Percentiles rank a stretch among this genome's conserved stretches.
Conservation (phyloP, 2,329 filamentous ascomycete genomes). For the Fusarium buharicum region DNA sequence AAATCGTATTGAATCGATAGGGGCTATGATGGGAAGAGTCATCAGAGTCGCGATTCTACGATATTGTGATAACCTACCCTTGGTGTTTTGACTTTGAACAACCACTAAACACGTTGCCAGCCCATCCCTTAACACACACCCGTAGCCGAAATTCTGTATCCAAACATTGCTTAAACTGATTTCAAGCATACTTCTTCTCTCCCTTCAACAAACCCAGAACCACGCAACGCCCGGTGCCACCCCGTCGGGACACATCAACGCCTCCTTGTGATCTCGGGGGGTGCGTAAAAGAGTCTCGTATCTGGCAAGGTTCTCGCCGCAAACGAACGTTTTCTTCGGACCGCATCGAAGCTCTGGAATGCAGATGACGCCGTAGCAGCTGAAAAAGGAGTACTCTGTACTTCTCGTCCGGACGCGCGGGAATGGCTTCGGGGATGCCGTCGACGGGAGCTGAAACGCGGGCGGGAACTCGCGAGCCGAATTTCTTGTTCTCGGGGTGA, state of each 20-base stretch:
- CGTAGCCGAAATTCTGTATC: not conserved
- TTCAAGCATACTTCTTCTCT: not conserved
- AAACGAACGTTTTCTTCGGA: constrained; percentile 11
- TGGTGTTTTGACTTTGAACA: constrained; percentile 20
- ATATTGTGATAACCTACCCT: constrained; percentile 1
- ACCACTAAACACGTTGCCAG: not conserved
- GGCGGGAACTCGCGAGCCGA: not conserved
- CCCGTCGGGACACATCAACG: constrained; percentile 4
- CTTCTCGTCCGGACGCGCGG: constrained; percentile 4
- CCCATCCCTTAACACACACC: constrained; percentile 4
- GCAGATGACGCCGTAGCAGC: constrained; percentile 19
- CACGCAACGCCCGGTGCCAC: constrained; percentile 7
- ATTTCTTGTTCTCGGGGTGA: not conserved
- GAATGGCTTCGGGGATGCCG: constrained; percentile 28
- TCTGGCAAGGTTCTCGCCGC: not conserved
- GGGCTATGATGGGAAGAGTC: not conserved
- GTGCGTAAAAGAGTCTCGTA: not conserved
- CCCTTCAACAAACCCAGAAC: not conserved
- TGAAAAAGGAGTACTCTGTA: constrained; percentile 1
- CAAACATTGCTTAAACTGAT: not conserved
- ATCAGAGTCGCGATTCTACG: constrained; percentile 1
- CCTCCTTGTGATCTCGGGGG: not conserved
- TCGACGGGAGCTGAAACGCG: constrained; percentile 23
- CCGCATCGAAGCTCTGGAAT: constrained; percentile 27
- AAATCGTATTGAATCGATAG: constrained; percentile 1